A percentile compares a stretch with the other conserved stretches of the same genome.
These are phyloP conservation scores for Serendipita vermifera DNA, from an alignment of 768 basidiomycete genomes.

Conservation along the genomic window DNA sequence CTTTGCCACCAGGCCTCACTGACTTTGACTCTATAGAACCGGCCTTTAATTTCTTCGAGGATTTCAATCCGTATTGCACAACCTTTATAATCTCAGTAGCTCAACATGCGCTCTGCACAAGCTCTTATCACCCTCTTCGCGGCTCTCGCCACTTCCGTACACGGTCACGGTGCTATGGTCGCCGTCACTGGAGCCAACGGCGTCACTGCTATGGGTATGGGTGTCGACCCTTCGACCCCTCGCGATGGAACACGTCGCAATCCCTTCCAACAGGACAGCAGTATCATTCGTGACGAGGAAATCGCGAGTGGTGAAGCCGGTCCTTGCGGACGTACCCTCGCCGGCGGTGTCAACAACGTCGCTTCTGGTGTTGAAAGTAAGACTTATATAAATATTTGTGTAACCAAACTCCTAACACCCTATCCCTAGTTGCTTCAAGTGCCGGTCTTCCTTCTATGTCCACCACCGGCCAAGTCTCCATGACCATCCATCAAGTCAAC, in stretches of 20 bases:
- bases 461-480: conserved; percentile 18
- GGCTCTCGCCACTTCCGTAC: conserved; percentile 15
- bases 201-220: conserved; percentile 19
- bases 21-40: not conserved
- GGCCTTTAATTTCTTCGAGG: not conserved
- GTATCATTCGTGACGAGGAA: conserved; percentile 18
- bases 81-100: not conserved
- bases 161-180: conserved; percentile 21
- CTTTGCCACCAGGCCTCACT: not conserved
- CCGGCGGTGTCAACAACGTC: conserved; percentile 20
- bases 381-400: not conserved
- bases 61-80: not conserved
- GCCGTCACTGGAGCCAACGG: conserved; percentile 21
- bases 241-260: conserved; percentile 20
- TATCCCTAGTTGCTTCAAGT: conserved; percentile 13
- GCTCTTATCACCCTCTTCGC: conserved; percentile 14
- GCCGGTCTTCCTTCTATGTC: conserved; percentile 19
- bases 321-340: conserved; percentile 21
- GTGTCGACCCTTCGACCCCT: conserved; percentile 18
- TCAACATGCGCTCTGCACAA: conserved; percentile 5
- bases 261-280: conserved; percentile 23
- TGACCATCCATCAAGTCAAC: conserved; percentile 23
- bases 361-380: conserved; percentile 13
- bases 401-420: not conserved
- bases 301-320: conserved; percentile 13